A percentile compares a stretch with the other conserved stretches of the same genome.
Evolutionary conservation across 208 protist genomes (phyloP).

Genomic region (Acanthamoeba castellanii): DNA sequence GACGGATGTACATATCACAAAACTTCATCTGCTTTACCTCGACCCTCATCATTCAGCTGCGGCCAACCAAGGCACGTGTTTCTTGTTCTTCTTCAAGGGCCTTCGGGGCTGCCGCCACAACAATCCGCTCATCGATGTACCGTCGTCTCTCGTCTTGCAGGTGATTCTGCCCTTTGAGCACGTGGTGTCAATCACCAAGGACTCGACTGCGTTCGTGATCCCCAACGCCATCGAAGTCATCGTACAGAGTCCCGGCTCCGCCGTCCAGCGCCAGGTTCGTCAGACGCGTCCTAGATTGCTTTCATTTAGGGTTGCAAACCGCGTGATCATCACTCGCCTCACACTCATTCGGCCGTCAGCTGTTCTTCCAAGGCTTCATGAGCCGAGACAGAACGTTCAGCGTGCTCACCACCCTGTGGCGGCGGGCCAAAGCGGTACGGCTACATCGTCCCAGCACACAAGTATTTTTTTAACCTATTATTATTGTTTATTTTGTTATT

Average conservation of each 20-base stretch:
- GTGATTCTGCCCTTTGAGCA: background rate
- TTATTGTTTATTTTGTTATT: no score
- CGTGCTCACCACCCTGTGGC: constrained; percentile 18
- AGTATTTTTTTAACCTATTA: background rate
- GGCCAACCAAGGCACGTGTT: background rate
- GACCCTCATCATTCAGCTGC: background rate
- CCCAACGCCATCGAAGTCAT: constrained; percentile 27
- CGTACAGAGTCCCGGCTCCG: background rate
- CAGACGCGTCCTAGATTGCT: no score
- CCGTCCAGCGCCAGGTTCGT: background rate
- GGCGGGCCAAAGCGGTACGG: background rate
- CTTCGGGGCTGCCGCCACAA: no score
- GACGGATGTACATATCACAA: constrained; percentile 47
- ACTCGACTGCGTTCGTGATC: background rate
- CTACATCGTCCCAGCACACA: background rate
- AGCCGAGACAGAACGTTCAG: background rate
- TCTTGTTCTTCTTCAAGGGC: background rate
- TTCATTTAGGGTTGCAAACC: no score
- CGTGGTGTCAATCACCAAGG: background rate
- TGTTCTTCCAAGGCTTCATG: constrained; percentile 44
- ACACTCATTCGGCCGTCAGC: no score
- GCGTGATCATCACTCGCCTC: no score
- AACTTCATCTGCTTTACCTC: constrained; percentile 61
- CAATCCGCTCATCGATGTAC: no score
- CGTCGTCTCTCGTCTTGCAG: no score